A percentile compares a stretch with the other conserved stretches of the same genome.
phyloP scores from a whole-genome alignment of 768 basidiomycete genomes.

The Tylopilus sp. region DNA sequence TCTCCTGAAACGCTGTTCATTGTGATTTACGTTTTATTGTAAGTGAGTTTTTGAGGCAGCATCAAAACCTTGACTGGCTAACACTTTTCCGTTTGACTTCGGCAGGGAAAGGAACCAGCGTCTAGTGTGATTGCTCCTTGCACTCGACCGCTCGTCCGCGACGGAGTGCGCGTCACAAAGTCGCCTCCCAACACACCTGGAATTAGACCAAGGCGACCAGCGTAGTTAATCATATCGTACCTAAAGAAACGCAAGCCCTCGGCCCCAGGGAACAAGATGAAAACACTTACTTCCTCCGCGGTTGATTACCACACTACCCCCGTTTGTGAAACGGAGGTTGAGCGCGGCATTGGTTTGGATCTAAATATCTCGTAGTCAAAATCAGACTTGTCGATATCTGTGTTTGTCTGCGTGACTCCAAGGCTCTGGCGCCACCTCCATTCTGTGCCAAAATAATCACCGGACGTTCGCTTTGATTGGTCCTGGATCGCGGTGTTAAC shows the following conservation, averaged over 20 bases:
- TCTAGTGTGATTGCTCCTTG: background rate
- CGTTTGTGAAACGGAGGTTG: slow-evolving; percentile 13
- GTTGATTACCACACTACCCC: slow-evolving; percentile 25
- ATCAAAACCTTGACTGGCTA: background rate
- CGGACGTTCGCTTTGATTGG: slow-evolving; percentile 8
- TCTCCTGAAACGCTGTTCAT: slow-evolving; percentile 10
- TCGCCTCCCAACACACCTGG: slow-evolving; percentile 3
- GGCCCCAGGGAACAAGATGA: slow-evolving; percentile 23
- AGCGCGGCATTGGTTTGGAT: slow-evolving; percentile 7
- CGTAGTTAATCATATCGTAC: slow-evolving; percentile 15
- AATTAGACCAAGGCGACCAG: background rate
- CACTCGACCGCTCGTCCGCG: background rate
- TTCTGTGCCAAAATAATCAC: slow-evolving; percentile 3
- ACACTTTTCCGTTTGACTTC: background rate
- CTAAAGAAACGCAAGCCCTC: slow-evolving; percentile 16
- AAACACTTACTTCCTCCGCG: slow-evolving; percentile 13
- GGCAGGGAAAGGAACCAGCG: background rate
- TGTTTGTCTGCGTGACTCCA: slow-evolving; percentile 6
- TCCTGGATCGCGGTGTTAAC: slow-evolving; percentile 13
- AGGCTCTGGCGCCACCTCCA: background rate
- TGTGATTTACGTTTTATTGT: slow-evolving; percentile 21
- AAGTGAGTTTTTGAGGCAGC: background rate
- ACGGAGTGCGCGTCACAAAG: background rate
- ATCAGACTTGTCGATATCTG: slow-evolving; percentile 22
- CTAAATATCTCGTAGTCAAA: slow-evolving; percentile 20